phyloP scores from a whole-genome alignment of 805 yeast genomes.

The Lachancea lanzarotensis region DNA sequence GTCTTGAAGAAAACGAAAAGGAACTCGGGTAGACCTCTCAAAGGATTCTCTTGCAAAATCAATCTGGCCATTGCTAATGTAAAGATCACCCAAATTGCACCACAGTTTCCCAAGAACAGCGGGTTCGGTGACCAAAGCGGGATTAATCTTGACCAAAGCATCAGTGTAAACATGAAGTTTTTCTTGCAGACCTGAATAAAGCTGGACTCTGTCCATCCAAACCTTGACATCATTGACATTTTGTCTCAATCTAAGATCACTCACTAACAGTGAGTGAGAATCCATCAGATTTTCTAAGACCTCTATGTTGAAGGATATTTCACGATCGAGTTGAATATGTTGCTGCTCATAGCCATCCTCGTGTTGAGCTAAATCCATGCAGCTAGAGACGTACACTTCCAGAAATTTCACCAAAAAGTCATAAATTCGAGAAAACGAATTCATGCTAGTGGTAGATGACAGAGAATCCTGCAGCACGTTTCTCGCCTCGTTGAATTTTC shows the following conservation, averaged over 20 bases:
- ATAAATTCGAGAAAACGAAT: conserved; percentile 58
- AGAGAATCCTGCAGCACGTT: conserved; percentile 46
- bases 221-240: conserved; percentile 52
- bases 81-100: conserved; percentile 61
- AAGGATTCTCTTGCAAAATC: conserved; percentile 56
- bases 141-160: conserved; percentile 63
- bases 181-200: conserved; percentile 37
- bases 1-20: conserved; percentile 56
- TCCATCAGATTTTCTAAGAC: conserved; percentile 50
- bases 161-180: conserved; percentile 46
- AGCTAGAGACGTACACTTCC: conserved; percentile 38
- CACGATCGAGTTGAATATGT: conserved; percentile 32
- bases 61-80: conserved; percentile 48
- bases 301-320: conserved; percentile 35
- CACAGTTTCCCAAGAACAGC: conserved; percentile 54
- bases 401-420: conserved; percentile 58
- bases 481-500: conserved; percentile 35
- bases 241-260: conserved; percentile 60
- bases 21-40: conserved; percentile 63
- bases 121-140: conserved; percentile 38
- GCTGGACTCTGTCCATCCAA: conserved; percentile 60
- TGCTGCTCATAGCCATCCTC: conserved; percentile 6
- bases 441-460: conserved; percentile 40
- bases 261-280: conserved; percentile 51
- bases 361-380: conserved; percentile 8